phyloP scores from a whole-genome alignment of 1,284 basidiomycete species.

The Xerocomus nothofagi region DNA sequence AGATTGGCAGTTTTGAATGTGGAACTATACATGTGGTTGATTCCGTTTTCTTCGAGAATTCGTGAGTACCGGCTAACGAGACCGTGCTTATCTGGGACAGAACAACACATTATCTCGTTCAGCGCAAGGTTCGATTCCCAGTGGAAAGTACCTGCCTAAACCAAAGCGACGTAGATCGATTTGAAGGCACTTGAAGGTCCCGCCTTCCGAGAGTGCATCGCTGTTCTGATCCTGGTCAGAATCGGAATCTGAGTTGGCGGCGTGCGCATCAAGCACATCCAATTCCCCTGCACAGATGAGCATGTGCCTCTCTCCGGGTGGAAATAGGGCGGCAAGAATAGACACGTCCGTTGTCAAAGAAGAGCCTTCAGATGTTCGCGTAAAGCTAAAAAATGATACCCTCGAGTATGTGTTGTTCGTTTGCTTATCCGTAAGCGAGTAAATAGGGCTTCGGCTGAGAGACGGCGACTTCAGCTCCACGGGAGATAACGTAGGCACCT shows the following conservation, averaged over 20 bases:
- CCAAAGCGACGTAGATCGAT: slow-evolving; percentile 70
- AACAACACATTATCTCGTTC: not conserved
- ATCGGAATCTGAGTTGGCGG: slow-evolving; percentile 30
- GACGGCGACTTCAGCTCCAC: slow-evolving; percentile 13
- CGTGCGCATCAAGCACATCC: slow-evolving; percentile 51
- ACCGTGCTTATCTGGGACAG: slow-evolving; percentile 63
- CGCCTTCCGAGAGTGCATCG: slow-evolving; percentile 32
- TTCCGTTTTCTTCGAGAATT: slow-evolving; percentile 65
- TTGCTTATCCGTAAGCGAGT: slow-evolving; percentile 17
- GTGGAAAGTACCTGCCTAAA: slow-evolving; percentile 46
- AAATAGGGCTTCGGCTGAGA: slow-evolving; percentile 9
- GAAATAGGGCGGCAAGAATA: slow-evolving; percentile 63
- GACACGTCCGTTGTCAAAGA: slow-evolving; percentile 67
- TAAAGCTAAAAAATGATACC: slow-evolving; percentile 75
- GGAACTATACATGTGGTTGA: slow-evolving; percentile 84
- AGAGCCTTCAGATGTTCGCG: slow-evolving; percentile 71
- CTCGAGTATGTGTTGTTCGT: slow-evolving; percentile 14
- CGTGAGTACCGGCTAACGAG: slow-evolving; percentile 76
- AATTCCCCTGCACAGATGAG: slow-evolving; percentile 69
- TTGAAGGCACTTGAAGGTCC: slow-evolving; percentile 61
- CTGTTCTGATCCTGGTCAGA: slow-evolving; percentile 38
- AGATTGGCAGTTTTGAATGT: slow-evolving; percentile 84
- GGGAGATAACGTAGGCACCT: slow-evolving; percentile 28
- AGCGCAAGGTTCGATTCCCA: not conserved
- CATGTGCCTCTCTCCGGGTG: slow-evolving; percentile 67